Conservation (phyloP, 2,329 filamentous ascomycete genomes). For the Claviceps africana region DNA sequence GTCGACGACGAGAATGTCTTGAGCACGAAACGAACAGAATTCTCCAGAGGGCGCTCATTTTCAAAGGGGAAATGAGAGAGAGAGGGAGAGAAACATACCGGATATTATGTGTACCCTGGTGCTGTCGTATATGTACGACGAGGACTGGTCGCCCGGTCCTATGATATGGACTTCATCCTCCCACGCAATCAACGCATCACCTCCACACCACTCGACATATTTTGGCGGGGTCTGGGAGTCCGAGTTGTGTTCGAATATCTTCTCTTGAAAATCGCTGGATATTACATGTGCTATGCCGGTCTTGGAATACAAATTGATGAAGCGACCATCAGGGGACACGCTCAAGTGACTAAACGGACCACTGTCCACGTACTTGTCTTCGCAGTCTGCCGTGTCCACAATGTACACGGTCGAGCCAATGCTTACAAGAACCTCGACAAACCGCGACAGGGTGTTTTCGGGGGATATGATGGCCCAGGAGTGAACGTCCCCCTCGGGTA, state of each 20-base stretch:
- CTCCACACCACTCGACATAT: conserved; percentile 90
- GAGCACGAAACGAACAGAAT: not conserved
- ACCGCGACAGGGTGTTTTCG: conserved; percentile 74
- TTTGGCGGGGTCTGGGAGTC: conserved; percentile 72
- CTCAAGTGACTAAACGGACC: conserved; percentile 84
- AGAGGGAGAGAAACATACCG: conserved; percentile 35
- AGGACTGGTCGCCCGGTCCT: conserved; percentile 65
- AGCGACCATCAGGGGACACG: conserved; percentile 82
- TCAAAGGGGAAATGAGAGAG: not conserved
- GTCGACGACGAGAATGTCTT: conserved; percentile 3
- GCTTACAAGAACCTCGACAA: conserved; percentile 82
- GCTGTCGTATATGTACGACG: conserved; percentile 76
- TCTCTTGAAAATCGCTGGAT: conserved; percentile 85
- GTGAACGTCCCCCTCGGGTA: conserved; percentile 65
- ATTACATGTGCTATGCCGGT: conserved; percentile 84
- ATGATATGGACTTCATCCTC: conserved; percentile 95
- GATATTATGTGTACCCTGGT: conserved; percentile 78
- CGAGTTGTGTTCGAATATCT: conserved; percentile 83
- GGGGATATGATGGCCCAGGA: conserved; percentile 86
- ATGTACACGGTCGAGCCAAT: conserved; percentile 74
- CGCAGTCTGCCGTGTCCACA: conserved; percentile 76
- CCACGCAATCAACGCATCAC: conserved; percentile 90
- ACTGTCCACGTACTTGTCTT: conserved; percentile 80
- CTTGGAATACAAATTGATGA: conserved; percentile 73
- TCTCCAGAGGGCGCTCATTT: not conserved